phyloP scores from a whole-genome alignment of 176 grass and related monocot genomes.

The Carex pumila region DNA sequence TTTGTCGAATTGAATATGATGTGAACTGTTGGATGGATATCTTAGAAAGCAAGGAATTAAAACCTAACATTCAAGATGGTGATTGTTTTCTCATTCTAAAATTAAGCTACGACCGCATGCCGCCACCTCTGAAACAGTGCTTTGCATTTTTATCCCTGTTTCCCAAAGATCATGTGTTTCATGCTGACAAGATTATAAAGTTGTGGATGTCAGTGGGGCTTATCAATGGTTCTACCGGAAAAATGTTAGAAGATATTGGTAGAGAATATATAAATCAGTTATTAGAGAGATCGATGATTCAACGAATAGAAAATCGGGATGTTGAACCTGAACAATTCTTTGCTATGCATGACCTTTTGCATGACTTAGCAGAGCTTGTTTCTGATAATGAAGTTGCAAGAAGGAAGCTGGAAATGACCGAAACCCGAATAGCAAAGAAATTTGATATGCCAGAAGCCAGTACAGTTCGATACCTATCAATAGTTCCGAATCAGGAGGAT shows the following conservation, averaged over 20 bases:
- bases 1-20: constrained; percentile 10
- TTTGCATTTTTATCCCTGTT: constrained; percentile 14
- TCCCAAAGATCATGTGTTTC: constrained; percentile 18
- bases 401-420: background rate
- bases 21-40: constrained; percentile 13
- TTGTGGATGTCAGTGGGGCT: constrained; percentile 20
- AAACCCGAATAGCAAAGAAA: background rate
- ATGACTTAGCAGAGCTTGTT: constrained; percentile 22
- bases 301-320: background rate
- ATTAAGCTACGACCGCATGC: constrained; percentile 20
- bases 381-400: background rate
- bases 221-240: background rate
- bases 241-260: constrained; percentile 8
- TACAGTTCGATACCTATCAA: background rate
- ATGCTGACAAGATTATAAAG: constrained; percentile 2
- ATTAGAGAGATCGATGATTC: constrained; percentile 20
- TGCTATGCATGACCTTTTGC: constrained; percentile 23
- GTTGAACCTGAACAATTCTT: background rate
- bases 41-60: constrained; percentile 13
- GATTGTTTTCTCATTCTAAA: background rate
- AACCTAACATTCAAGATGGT: background rate
- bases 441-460: background rate
- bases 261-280: constrained; percentile 2
- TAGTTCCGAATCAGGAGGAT: background rate
- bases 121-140: constrained; percentile 1